Conservation (phyloP, 257 asterid genomes). For the Gardenia jasminoides region DNA sequence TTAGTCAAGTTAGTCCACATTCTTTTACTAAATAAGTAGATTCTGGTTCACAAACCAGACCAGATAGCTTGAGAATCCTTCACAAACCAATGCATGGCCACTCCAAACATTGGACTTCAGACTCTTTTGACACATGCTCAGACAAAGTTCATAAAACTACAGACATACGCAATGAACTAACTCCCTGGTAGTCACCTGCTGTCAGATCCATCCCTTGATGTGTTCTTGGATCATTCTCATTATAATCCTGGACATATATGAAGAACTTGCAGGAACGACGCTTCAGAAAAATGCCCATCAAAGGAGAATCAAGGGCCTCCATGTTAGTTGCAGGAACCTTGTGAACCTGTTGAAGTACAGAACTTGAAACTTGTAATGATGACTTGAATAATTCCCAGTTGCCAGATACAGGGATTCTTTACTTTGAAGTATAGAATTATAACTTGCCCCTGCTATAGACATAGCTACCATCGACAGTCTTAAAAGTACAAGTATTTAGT, state of each 20-base stretch:
- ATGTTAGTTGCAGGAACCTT: constrained; percentile 92
- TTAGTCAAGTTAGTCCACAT: background rate
- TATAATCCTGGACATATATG: constrained; percentile 86
- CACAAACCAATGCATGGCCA: background rate
- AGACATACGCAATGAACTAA: constrained; percentile 76
- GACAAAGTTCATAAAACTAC: background rate
- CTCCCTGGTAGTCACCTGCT: constrained; percentile 72
- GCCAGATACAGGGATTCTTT: background rate
- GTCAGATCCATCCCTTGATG: constrained; percentile 94
- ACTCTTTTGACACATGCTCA: background rate
- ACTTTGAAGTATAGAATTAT: constrained; percentile 14
- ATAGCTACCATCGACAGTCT: constrained; percentile 96
- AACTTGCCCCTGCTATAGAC: constrained; percentile 92
- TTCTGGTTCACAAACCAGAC: too few species aligned
- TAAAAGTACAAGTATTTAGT: constrained; percentile 86
- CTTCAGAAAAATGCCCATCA: constrained; percentile 95
- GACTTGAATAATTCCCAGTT: background rate
- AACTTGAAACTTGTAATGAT: constrained; percentile 5
- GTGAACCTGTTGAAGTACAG: constrained; percentile 59
- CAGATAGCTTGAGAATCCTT: background rate
- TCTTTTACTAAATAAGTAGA: background rate
- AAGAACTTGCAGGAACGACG: constrained; percentile 94
- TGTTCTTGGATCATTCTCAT: constrained; percentile 75
- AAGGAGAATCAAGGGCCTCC: constrained; percentile 97
- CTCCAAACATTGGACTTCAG: background rate